Conservation (phyloP, 768 basidiomycete genomes). For the Coprinopsis marcescibilis region DNA sequence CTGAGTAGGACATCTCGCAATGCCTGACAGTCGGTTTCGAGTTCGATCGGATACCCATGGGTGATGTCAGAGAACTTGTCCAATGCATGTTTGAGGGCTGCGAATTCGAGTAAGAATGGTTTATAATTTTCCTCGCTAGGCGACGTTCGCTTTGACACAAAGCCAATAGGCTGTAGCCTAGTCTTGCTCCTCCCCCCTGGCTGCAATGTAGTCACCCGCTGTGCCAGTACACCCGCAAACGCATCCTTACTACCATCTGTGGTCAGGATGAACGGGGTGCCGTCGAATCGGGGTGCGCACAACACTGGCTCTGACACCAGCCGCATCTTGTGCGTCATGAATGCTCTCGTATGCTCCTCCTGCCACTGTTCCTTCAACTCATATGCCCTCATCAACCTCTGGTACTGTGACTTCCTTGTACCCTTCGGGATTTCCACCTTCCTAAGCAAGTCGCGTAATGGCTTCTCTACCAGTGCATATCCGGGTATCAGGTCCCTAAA, state of each 20-base stretch:
- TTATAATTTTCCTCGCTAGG: slow-evolving; percentile 22
- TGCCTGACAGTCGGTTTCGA: slow-evolving; percentile 33
- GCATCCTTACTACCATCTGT: slow-evolving; percentile 28
- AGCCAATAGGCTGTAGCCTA: slow-evolving; percentile 24
- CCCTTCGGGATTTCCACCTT: slow-evolving; percentile 14
- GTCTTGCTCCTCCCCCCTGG: slow-evolving; percentile 16
- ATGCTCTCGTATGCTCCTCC: slow-evolving; percentile 16
- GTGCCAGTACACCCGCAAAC: slow-evolving; percentile 27
- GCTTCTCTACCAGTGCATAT: slow-evolving; percentile 24
- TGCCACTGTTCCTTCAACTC: slow-evolving; percentile 13
- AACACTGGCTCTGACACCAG: slow-evolving; percentile 29
- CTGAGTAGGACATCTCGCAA: slow-evolving; percentile 24
- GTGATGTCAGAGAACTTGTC: slow-evolving; percentile 27
- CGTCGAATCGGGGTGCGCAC: slow-evolving; percentile 22
- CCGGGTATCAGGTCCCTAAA: slow-evolving; percentile 27
- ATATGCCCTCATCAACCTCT: slow-evolving; percentile 15
- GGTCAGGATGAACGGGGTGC: slow-evolving; percentile 25
- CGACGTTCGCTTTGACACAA: slow-evolving; percentile 30
- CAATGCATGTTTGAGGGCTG: slow-evolving; percentile 27
- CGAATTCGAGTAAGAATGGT: slow-evolving; percentile 29
- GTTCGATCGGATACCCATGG: slow-evolving; percentile 24
- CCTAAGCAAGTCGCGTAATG: slow-evolving; percentile 22
- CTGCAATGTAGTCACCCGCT: slow-evolving; percentile 14
- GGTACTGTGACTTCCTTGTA: slow-evolving; percentile 18
- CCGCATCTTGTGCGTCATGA: slow-evolving; percentile 24